Base-by-base conservation (phyloP, 306 rosid genomes). In the Prunus davidiana region DNA sequence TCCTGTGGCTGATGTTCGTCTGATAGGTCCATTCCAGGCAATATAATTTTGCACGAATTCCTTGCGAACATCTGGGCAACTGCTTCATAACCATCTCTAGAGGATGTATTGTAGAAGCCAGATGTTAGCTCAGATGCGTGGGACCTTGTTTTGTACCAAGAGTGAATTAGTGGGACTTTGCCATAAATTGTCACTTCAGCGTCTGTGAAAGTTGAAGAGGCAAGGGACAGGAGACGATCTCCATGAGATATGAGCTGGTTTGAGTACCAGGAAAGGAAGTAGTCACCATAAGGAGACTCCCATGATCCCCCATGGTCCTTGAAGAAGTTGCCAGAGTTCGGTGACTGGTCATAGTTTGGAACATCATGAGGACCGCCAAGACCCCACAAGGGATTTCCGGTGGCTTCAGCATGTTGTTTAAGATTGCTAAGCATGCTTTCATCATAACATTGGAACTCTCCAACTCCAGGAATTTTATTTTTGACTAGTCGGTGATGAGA, bases 201-300 rank as follows among this genome's bases (percentile, higher is more conserved):
- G 71, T 88, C 86, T 3, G 82, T 54, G 27, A 96, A 91, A 25
- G 83, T 71, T 14, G 93, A 82, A 57, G 91, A 65, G 41, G 93
- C 97, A 30, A 93, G 47, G 5, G 88, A 83, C 71, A 96, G 97
- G 67, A 96, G 87, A 27, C 76, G 78, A 61, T 87, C 83, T 2
- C 93, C 98, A 69, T 92, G 99, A 72, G 79, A n/a, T 32, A 88
- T 62, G 18, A 96, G 98, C 88, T 87, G 89, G 67, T 81, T 60
- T 32, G 98, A 85, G 88, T 92, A 96, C 98, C 99, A 96, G 5
- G 98, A 91, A 69, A 96, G 97, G 93, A 96, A 96, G 80, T 92
- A 92, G 74, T 86, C 87, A 0, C 96, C 99, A 38, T 96, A 96
- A 24, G 87, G 67, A 50, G 93, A 88, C 83, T 88, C 93, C 98